Conservation (phyloP, 495 filamentous ascomycete genomes). For the Talaromyces ruber region DNA sequence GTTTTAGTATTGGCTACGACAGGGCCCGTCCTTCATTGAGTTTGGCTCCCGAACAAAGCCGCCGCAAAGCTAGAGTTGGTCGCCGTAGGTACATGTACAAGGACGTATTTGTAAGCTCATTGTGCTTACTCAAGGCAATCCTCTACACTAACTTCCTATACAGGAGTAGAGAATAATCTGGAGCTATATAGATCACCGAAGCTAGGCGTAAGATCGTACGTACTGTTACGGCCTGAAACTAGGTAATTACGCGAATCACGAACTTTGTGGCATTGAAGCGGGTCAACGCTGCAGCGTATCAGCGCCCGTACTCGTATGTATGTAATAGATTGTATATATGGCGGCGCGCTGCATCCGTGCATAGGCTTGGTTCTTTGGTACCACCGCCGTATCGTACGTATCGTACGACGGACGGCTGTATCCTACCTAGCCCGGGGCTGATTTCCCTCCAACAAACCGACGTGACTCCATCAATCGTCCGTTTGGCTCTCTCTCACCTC, state of each 20-base stretch:
- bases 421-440: not conserved
- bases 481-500: slow-evolving; percentile 8
- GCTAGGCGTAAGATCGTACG: not conserved
- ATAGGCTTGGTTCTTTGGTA: not conserved
- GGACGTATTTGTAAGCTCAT: not conserved
- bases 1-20: not conserved
- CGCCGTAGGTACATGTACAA: not conserved
- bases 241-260: not conserved
- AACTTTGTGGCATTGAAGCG: not conserved
- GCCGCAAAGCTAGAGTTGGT: not conserved
- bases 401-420: not conserved
- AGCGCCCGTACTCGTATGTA: not conserved
- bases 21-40: not conserved
- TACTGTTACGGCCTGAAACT: not conserved
- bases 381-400: not conserved
- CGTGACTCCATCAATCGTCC: slow-evolving; percentile 9
- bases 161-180: not conserved
- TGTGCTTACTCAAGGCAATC: not conserved
- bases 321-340: not conserved
- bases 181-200: not conserved
- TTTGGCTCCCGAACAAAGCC: slow-evolving; percentile 2
- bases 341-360: not conserved
- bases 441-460: not conserved
- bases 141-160: not conserved
- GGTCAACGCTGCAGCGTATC: not conserved